phyloP scores from a whole-genome alignment of 2,329 filamentous ascomycete genomes.

The Orbilia blumenaviensis region DNA sequence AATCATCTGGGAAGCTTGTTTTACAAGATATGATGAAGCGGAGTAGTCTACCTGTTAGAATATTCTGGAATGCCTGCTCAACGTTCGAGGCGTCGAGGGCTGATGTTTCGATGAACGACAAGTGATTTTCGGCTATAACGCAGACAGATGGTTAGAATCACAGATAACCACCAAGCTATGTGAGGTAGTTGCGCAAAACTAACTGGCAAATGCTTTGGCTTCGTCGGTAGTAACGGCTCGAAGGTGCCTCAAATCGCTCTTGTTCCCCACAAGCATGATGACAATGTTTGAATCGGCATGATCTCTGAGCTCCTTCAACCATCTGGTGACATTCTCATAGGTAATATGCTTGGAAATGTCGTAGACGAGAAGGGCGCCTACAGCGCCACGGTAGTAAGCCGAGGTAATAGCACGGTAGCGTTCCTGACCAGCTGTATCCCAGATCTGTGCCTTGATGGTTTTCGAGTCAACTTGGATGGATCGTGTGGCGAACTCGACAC shows the following conservation, averaged over 20 bases:
- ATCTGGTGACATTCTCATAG: slow-evolving; percentile 98
- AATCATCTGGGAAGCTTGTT: neutral
- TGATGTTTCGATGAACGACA: slow-evolving; percentile 99
- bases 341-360: slow-evolving; percentile 99
- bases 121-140: slow-evolving; percentile 88
- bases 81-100: slow-evolving; percentile 99
- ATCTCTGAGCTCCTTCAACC: slow-evolving; percentile 97
- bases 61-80: slow-evolving; percentile 99
- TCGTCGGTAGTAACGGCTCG: slow-evolving; percentile 97
- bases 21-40: neutral
- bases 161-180: neutral
- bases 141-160: neutral
- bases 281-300: slow-evolving; percentile 99
- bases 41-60: slow-evolving; percentile 81
- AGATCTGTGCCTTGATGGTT: slow-evolving; percentile 99
- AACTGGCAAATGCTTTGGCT: slow-evolving; percentile 96
- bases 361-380: slow-evolving; percentile 96
- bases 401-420: slow-evolving; percentile 99
- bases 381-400: slow-evolving; percentile 97
- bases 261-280: slow-evolving; percentile 99
- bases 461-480: slow-evolving; percentile 99
- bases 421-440: slow-evolving; percentile 99
- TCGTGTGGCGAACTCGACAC: slow-evolving; percentile 97
- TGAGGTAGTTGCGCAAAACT: slow-evolving; percentile 58
- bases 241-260: slow-evolving; percentile 99